A percentile compares a stretch with the other conserved stretches of the same genome.
These are phyloP conservation scores for Aureobasidium sp. DNA, from an alignment of 2,329 filamentous ascomycete genomes.

Conservation along the genomic window DNA sequence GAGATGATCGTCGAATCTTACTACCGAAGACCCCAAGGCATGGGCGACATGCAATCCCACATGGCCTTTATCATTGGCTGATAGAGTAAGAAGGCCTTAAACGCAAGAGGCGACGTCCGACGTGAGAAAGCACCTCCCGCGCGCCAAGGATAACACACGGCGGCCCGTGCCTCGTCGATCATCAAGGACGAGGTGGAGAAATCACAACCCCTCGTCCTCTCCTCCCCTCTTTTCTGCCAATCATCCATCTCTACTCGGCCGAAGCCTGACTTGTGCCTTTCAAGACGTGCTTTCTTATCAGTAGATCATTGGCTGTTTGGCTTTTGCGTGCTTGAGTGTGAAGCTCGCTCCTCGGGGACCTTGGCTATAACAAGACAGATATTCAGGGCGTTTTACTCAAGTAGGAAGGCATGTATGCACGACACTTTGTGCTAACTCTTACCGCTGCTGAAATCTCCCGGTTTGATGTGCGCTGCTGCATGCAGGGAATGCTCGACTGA, in stretches of 20 bases:
- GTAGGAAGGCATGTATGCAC: slow-evolving; percentile 9
- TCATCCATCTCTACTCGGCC: not conserved
- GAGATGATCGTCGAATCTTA: not conserved
- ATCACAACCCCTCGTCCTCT: not conserved
- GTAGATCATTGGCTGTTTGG: not conserved
- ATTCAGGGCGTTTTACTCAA: not conserved
- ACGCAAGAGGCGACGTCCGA: slow-evolving; percentile 10
- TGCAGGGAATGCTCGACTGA: not conserved
- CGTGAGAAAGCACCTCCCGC: not conserved
- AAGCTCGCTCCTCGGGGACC: not conserved
- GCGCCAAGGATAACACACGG: not conserved
- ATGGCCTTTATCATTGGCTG: slow-evolving; percentile 10
- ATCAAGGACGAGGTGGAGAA: not conserved
- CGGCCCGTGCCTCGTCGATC: slow-evolving; percentile 6
- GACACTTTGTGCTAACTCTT: slow-evolving; percentile 1
- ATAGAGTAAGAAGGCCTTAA: not conserved
- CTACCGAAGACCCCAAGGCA: not conserved
- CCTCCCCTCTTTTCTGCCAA: not conserved
- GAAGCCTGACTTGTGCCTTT: not conserved
- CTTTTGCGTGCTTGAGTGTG: not conserved
- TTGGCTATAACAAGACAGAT: not conserved
- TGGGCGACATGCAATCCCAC: not conserved
- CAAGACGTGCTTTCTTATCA: slow-evolving; percentile 5
- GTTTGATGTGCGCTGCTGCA: not conserved
- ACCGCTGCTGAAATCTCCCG: not conserved